Base-by-base conservation (phyloP, 176 grass and related monocot species). In the Secale cereale region DNA sequence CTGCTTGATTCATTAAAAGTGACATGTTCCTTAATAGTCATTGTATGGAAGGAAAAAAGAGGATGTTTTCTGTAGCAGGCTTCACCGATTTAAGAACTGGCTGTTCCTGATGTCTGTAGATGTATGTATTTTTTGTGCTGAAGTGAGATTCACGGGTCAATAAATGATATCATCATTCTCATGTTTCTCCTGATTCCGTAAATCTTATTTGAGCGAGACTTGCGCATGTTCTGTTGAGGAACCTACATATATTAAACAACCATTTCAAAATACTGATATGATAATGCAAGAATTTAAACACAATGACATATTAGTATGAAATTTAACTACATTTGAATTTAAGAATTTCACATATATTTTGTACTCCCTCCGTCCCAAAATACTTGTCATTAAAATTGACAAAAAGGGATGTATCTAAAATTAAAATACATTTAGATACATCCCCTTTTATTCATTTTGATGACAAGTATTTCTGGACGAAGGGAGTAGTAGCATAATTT, bases 1-100 rank as follows among this genome's bases (percentile, higher is more conserved):
- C 27, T 65, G 52, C 77, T 60, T 67, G 77, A 89, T 85, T 89
- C 77, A 20, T 89, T 85, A 29, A 80, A 85, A 68, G 59, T 76
- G 82, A 76, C 33, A 75, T 17, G 17, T 65, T 79, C 23, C 50
- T 83, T 65, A 35, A 59, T 39, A 82, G 45, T 61, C 28, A 78
- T 65, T 88, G 66, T 84, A 84, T 72, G 61, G 39, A 78, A 83
- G 76, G 39, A 70, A 46, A 46, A 69, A 48, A 76, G 45, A 16
- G 14, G 46, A 16, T 19, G 7, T 70, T 82, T 16, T 48, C 40
- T 79, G 39, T 61, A 37, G 36, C 77, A 77, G 30, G 37, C 56
- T 63, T 78, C 29, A 72, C 59, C 22, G 17, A 78, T 71, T 31
- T 62, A 22, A 19, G 39, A 29, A 65, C 31, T 78, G 16, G 37